Evolutionary conservation across 1,139 yeast species (phyloP), one percentile per base, ranked within the genome.

Genomic region (Suhomyces bokatorum): DNA sequence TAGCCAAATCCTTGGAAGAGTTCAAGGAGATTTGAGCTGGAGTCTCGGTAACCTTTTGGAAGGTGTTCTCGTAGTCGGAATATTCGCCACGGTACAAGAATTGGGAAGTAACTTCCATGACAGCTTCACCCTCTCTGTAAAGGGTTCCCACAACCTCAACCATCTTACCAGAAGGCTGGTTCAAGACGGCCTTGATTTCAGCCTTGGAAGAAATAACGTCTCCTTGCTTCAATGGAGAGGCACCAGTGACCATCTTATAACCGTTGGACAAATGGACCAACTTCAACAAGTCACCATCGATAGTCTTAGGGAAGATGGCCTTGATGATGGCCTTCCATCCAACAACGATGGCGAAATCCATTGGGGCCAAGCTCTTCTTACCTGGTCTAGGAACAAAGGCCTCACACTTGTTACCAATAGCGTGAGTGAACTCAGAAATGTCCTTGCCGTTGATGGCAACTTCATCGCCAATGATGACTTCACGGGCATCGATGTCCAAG

Each of bases 251-350:
- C 96, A 93, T 88, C 67, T 82, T 83, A 79, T 93, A 95, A 47
- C 97, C 95, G 67, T 93, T 93, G 39, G 97, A 88, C 70, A 93
- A 75, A 67, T 93, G 99, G 46, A 93, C 99, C 63, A 93, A 80
- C 66, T 87, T 87, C 73, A 93, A 78, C 62, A 93, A 78, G 66
- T 93, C 99, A 71, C 99, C 99, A 67, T 95, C 98, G 58, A 95
- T 95, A 52, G 85, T 83, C 67, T 82, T 82, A 46, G 99, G 99
- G 95, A 93, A 95, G 57, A 93, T 88, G 20, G 98, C 93, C 74
- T 87, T 89, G 74, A 93, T 91, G 63, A 95, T 91, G 42, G 97
- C 96, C 73, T 86, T 87, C 99, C 99, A 93, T 40, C 99, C 99
- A 60, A 91, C 81, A 48, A 95, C 98, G 68, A 93, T 93, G 43